Evolutionary conservation across 192 early-diverging fungal species (phyloP), one percentile per base, ranked within the genome.

Genomic region (Coemansia erecta): DNA sequence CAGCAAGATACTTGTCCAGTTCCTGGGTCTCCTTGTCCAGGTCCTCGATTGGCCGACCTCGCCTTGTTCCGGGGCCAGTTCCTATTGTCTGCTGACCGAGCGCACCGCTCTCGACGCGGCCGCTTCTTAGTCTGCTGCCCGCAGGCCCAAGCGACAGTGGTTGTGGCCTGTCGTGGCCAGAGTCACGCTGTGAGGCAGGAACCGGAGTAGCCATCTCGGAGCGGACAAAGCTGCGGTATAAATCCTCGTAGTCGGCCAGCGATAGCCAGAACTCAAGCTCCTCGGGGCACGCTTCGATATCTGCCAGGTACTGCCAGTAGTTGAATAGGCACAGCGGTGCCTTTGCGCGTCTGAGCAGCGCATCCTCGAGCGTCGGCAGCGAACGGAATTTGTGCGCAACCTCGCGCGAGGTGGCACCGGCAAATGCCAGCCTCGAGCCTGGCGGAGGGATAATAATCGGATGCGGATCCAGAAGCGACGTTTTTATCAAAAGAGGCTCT

Each of bases 201-300:
- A 21, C 40, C 14, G 63, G 54, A 61, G 35, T 23, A 4, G 63
- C 53, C 47, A 42, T 48, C 12, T 58, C 57, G 0, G 49, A n/a
- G 19, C 66, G 69, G 15, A 81, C 68, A 67, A 82, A 88, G 0
- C 78, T 62, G 26, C 77, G 63, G 80, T 88, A 87, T 26, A 90
- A 71, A n/a, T 80, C 68, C 62, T 91, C 90, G 63, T 88, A 88
- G 53, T 85, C 85, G 4, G 83, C 80, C 24, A 91, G 80, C 61
- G 89, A 86, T 22, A 91, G 66, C 72, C 86, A 91, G 61, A 91
- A 91, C 57, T 91, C 88, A 9, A 91, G 80, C 56, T 87, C 82
- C 63, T 88, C 87, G 28, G 84, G 72, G n/a, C 76, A 75, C 28
- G 73, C 62, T 47, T 88, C 84, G 46, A 81, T 65, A 57, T 90